Conservation (phyloP, 176 grass and related monocot genomes). For the Eragrostis nindensis region DNA sequence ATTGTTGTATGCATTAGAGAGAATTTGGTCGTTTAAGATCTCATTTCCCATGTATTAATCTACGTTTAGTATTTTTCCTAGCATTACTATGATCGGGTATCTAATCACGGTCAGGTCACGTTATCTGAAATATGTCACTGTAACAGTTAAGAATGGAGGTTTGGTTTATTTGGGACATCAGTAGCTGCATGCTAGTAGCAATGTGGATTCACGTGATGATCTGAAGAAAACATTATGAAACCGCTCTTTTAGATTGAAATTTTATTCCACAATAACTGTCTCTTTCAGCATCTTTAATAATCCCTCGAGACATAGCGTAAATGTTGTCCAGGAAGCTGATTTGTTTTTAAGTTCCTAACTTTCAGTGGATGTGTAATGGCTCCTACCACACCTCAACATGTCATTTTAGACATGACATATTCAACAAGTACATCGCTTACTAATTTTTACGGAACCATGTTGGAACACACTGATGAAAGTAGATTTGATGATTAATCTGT, state of each 20-base stretch:
- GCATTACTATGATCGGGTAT: not conserved
- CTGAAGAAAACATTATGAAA: not conserved
- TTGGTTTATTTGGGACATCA: not conserved
- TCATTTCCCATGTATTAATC: not conserved
- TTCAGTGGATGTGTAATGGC: not conserved
- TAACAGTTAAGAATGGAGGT: not conserved
- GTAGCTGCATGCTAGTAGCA: not conserved
- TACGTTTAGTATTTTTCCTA: not conserved
- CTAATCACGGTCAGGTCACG: not conserved
- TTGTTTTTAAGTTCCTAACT: conserved; percentile 9
- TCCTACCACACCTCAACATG: not conserved
- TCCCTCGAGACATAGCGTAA: not conserved
- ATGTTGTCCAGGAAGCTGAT: conserved; percentile 9
- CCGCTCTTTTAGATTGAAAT: not conserved
- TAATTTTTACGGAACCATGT: not conserved
- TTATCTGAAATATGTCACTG: not conserved
- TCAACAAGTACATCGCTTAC: not conserved
- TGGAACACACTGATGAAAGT: not conserved
- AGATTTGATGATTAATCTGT: not conserved
- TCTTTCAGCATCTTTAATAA: not conserved
- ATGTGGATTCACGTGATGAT: not conserved
- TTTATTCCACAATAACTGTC: not conserved
- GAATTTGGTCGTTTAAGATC: not conserved
- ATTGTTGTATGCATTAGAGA: not conserved
- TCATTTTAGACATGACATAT: not conserved